Conservation (phyloP, 2,329 filamentous ascomycete genomes). For the Epichloe sp. region DNA sequence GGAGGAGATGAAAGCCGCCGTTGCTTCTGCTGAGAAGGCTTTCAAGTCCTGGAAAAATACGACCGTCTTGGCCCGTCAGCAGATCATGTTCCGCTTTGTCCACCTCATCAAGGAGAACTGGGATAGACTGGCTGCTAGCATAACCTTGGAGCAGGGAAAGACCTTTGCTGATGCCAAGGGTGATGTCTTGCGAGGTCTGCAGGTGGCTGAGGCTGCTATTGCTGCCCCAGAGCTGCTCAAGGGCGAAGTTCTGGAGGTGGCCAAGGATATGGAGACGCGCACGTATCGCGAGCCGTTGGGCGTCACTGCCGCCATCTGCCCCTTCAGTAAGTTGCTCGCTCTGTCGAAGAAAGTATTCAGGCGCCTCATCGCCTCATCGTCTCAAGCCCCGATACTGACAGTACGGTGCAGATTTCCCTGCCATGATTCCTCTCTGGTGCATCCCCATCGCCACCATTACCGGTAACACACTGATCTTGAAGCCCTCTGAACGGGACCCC, state of each 20-base stretch:
- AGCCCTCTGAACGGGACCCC: constrained; percentile 76
- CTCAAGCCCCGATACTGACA: constrained; percentile 4
- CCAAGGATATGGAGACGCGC: constrained; percentile 82
- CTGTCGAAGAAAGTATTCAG: too few relatives aligned
- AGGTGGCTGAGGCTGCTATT: constrained; percentile 75
- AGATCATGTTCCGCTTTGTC: constrained; percentile 82
- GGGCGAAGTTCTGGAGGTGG: constrained; percentile 72
- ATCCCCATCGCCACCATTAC: constrained; percentile 76
- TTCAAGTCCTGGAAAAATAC: constrained; percentile 63
- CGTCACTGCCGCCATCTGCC: constrained; percentile 73
- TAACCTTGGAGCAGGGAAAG: constrained; percentile 81
- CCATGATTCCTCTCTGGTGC: constrained; percentile 88
- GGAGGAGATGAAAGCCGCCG: constrained; percentile 60
- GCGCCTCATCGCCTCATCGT: too few relatives aligned
- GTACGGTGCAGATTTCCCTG: constrained; percentile 57
- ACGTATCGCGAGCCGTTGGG: constrained; percentile 72
- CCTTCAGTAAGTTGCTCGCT: constrained; percentile 50
- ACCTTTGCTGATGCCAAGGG: constrained; percentile 73
- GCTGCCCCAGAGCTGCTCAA: constrained; percentile 71
- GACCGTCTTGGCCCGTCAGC: constrained; percentile 60
- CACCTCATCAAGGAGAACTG: constrained; percentile 70
- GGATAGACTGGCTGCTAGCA: constrained; percentile 73
- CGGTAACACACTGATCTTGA: constrained; percentile 73
- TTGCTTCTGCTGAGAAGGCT: constrained; percentile 62
- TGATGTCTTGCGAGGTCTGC: constrained; percentile 68